These are phyloP conservation scores for Eutypa lata DNA, from an alignment of 2,329 filamentous ascomycete genomes.

Conservation along the genomic window DNA sequence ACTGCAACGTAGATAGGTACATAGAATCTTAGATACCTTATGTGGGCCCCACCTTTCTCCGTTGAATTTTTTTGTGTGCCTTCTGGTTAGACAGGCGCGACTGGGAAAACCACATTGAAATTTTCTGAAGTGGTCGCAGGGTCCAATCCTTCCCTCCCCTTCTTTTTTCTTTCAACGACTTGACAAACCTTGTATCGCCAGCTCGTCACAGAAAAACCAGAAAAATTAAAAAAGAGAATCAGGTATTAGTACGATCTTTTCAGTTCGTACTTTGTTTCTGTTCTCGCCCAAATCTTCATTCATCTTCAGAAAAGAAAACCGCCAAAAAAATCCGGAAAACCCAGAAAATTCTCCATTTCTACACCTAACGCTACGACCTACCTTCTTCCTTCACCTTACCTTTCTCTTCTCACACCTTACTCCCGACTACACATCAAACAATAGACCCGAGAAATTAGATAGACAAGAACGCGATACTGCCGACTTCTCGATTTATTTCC, in stretches of 20 bases:
- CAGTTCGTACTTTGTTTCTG: slow-evolving; percentile 55
- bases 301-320: slow-evolving; percentile 42
- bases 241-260: slow-evolving; percentile 48
- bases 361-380: slow-evolving; percentile 11
- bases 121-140: slow-evolving; percentile 14
- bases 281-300: slow-evolving; percentile 54
- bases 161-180: slow-evolving; percentile 40
- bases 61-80: slow-evolving; percentile 8
- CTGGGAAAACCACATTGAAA: slow-evolving; percentile 1
- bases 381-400: neutral
- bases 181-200: slow-evolving; percentile 47
- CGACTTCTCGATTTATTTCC: neutral
- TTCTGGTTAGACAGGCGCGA: neutral
- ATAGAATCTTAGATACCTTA: neutral
- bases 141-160: slow-evolving; percentile 28
- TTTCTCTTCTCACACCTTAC: neutral
- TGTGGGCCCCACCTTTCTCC: neutral
- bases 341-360: slow-evolving; percentile 38
- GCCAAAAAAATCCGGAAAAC: slow-evolving; percentile 62
- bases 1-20: neutral
- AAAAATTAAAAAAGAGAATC: slow-evolving; percentile 48
- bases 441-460: neutral
- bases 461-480: neutral
- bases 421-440: neutral
- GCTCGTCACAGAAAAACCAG: slow-evolving; percentile 39